These are phyloP conservation scores for Torulaspora delbrueckii DNA, from an alignment of 805 yeast genomes.

Conservation along the genomic window DNA sequence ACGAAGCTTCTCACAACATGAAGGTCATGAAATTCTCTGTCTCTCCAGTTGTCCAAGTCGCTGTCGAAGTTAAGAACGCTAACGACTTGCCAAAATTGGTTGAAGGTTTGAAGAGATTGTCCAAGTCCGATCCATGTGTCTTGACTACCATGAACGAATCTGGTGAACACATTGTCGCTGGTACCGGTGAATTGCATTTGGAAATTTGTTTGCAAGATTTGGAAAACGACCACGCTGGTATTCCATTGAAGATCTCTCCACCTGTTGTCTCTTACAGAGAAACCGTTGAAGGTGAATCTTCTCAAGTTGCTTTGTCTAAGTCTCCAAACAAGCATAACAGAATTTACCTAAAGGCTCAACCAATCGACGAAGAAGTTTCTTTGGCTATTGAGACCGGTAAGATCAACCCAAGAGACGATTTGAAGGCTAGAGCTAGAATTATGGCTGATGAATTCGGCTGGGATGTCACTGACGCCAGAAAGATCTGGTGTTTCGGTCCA, in stretches of 20 bases:
- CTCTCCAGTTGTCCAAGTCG: constrained; percentile 99
- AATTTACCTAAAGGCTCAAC: constrained; percentile 95
- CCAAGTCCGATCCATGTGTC: constrained; percentile 99
- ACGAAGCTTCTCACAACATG: constrained; percentile 96
- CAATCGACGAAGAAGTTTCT: constrained; percentile 89
- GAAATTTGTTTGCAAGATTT: constrained; percentile 95
- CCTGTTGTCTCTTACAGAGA: constrained; percentile 99
- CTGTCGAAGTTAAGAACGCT: constrained; percentile 99
- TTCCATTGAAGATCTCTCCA: constrained; percentile 95
- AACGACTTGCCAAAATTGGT: constrained; percentile 98
- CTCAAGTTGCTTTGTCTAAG: constrained; percentile 94
- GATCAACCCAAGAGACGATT: constrained; percentile 92
- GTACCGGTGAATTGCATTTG: constrained; percentile 99
- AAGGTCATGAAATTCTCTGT: constrained; percentile 99
- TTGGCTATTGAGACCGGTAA: constrained; percentile 89
- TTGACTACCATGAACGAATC: constrained; percentile 79
- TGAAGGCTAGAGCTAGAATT: constrained; percentile 98
- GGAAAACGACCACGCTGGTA: constrained; percentile 99
- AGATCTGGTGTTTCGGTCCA: constrained; percentile 99
- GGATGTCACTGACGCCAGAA: constrained; percentile 99
- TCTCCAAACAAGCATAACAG: constrained; percentile 99
- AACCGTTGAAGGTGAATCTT: constrained; percentile 90
- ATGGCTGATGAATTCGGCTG: constrained; percentile 98
- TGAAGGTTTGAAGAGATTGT: constrained; percentile 99
- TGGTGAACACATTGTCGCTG: constrained; percentile 99